Base-by-base conservation (phyloP, 441 rosid species). In the Flueggea neowawraea region DNA sequence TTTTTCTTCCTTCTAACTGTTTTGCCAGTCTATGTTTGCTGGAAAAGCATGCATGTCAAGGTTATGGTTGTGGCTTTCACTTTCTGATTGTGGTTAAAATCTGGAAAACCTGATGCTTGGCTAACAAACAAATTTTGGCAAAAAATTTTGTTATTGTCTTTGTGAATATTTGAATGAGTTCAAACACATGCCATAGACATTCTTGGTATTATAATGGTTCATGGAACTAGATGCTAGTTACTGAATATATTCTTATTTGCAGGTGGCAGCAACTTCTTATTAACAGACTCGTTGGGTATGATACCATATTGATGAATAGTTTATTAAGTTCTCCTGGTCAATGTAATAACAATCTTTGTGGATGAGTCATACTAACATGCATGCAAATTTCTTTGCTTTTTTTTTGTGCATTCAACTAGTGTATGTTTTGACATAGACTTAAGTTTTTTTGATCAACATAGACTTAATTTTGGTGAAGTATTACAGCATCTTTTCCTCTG, bases 181-280 rank as follows among this genome's bases (percentile, higher is more conserved):
- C n/a, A 36, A 36, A 36, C 50, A 47, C 0, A 16, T 55, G 52
- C 41, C 11, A 44, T 55, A 12, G 32, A 6, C 2, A 39, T 15
- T 12, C 16, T 16, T 33, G 3, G 50, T 16, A 13, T 12, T 36
- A 0, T n/a, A 52, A 49, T 45, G 16, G 14, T 54, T 16, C 16
- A 52, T 31, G 47, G 16, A 39, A 5, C 36, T 43, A 9, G 36
- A 43, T n/a, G 50, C 16, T 31, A 28, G 6, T 57, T 57, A 53
- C 36, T 63, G 47, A 49, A 32, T 44, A 51, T 47, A 54, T 65
- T 69, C 62, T 63, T 71, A 52, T 59, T 79, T 73, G 64, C 83
- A 95, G 99, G 90, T 95, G 96, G 97, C 97, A 91, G 80, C 97
- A 95, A 78, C 96, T 89, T 81, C 88, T 89, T 71, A 95, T 95